A percentile compares a stretch with the other conserved stretches of the same genome.
phyloP scores from a whole-genome alignment of 2,329 filamentous ascomycete species.

The Lachnellula hyalina region DNA sequence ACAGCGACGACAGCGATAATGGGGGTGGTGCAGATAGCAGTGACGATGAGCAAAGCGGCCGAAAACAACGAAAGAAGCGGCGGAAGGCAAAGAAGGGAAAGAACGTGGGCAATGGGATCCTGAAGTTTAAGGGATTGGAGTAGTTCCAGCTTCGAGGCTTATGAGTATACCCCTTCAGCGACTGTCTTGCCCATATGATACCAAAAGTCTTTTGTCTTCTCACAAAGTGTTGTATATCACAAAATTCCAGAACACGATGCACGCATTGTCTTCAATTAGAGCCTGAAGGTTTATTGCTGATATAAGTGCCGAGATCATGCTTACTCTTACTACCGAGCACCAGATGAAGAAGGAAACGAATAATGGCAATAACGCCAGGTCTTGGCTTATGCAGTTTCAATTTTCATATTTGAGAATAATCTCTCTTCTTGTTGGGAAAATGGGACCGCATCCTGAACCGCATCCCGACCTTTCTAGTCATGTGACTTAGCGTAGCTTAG shows the following conservation, averaged over 20 bases:
- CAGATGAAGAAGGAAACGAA: too few relatives aligned
- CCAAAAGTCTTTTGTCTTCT: neutral
- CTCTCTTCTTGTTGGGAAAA: too few relatives aligned
- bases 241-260: neutral
- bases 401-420: too few relatives aligned
- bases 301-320: neutral
- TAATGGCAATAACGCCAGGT: too few relatives aligned
- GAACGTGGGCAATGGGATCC: slow-evolving; percentile 27
- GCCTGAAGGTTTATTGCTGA: neutral
- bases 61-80: slow-evolving; percentile 25
- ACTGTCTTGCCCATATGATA: neutral
- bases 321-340: too few relatives aligned
- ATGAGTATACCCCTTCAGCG: neutral
- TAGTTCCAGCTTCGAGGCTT: neutral
- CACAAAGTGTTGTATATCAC: neutral
- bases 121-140: slow-evolving; percentile 30
- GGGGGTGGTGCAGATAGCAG: slow-evolving; percentile 18
- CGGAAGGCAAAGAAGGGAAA: slow-evolving; percentile 30
- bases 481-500: too few relatives aligned
- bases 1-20: slow-evolving; percentile 24
- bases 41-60: slow-evolving; percentile 23
- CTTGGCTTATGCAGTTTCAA: too few relatives aligned
- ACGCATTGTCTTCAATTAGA: neutral
- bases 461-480: too few relatives aligned
- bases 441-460: too few relatives aligned